Percentiles rank a stretch among this genome's conserved stretches.
Evolutionary conservation across 257 asterid genomes (phyloP).

Genomic region (Buddleja alternifolia): DNA sequence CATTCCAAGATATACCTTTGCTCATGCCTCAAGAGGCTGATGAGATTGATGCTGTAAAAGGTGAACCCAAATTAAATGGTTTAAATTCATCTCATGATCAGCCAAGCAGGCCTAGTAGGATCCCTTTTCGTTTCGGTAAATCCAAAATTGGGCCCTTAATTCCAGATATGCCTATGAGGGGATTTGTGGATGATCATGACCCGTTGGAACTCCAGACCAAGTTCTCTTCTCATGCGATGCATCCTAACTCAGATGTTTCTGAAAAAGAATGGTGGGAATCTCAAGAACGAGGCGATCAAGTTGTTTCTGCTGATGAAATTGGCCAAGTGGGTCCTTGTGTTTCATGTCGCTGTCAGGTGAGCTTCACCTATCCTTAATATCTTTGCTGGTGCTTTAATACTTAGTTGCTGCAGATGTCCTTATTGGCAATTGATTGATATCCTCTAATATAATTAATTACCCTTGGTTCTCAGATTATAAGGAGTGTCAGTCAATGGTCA

Average conservation of each 20-base stretch:
- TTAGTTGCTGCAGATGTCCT: too few species aligned
- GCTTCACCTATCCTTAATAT: conserved; percentile 4
- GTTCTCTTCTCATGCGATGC: conserved; percentile 39
- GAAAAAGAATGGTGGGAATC: conserved; percentile 67
- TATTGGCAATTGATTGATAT: too few species aligned
- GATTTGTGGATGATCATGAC: conserved; percentile 53
- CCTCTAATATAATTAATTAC: too few species aligned
- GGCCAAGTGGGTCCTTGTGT: conserved; percentile 75
- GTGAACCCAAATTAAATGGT: conserved; percentile 41
- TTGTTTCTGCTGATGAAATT: conserved; percentile 58
- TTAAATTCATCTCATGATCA: conserved; percentile 40
- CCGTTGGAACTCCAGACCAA: conserved; percentile 34
- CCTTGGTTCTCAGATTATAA: conserved; percentile 53
- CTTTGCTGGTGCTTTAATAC: too few species aligned
- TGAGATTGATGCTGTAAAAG: conserved; percentile 38
- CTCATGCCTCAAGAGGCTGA: conserved; percentile 69
- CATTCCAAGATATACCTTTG: conserved; percentile 61
- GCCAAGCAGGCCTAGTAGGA: conserved; percentile 43
- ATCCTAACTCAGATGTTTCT: conserved; percentile 36
- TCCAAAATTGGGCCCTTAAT: conserved; percentile 42
- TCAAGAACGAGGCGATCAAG: conserved; percentile 63
- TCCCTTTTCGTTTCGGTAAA: conserved; percentile 53
- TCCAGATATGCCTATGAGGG: conserved; percentile 62
- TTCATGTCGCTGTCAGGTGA: conserved; percentile 67
- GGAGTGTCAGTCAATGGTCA: conserved; percentile 78